Percentiles rank a stretch among this genome's conserved stretches.
Evolutionary conservation across 805 yeast species (phyloP).

Genomic region (Kodamaea restingae): DNA sequence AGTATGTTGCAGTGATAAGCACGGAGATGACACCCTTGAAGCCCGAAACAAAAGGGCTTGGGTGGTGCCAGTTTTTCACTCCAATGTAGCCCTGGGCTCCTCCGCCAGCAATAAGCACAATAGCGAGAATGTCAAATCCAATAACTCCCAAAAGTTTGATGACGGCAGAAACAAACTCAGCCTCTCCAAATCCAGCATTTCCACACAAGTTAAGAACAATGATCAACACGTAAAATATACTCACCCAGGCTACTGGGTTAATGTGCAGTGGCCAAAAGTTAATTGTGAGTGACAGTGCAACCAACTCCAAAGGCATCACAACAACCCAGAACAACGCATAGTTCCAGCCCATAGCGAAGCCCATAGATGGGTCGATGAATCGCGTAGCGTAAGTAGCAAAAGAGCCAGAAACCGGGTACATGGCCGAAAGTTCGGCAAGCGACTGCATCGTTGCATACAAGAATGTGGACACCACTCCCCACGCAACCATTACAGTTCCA

Average conservation of each 20-base stretch:
- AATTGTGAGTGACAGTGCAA: slow-evolving; percentile 39
- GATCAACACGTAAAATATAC: slow-evolving; percentile 35
- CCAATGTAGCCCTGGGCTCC: slow-evolving; percentile 39
- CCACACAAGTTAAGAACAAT: slow-evolving; percentile 33
- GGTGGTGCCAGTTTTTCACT: slow-evolving; percentile 33
- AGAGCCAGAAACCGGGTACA: slow-evolving; percentile 38
- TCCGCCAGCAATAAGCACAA: slow-evolving; percentile 37
- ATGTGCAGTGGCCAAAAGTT: slow-evolving; percentile 37
- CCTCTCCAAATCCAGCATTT: slow-evolving; percentile 35
- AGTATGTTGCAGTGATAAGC: slow-evolving; percentile 38
- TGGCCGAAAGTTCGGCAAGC: slow-evolving; percentile 37
- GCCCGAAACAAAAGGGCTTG: slow-evolving; percentile 34
- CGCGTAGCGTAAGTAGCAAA: slow-evolving; percentile 39
- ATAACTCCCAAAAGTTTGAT: slow-evolving; percentile 36
- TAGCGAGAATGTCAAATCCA: slow-evolving; percentile 39
- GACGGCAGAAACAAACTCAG: slow-evolving; percentile 33
- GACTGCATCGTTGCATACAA: slow-evolving; percentile 43
- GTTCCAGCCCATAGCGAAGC: slow-evolving; percentile 45
- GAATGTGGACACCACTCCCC: slow-evolving; percentile 38
- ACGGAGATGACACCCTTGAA: slow-evolving; percentile 38
- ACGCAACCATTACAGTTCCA: slow-evolving; percentile 31
- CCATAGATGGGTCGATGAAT: slow-evolving; percentile 42
- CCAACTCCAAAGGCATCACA: slow-evolving; percentile 40
- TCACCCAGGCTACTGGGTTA: slow-evolving; percentile 41
- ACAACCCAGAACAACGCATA: slow-evolving; percentile 43